A percentile compares a stretch with the other conserved stretches of the same genome.
phyloP scores from a whole-genome alignment of 75 land plant species.

The Adiantum capillusveneris region DNA sequence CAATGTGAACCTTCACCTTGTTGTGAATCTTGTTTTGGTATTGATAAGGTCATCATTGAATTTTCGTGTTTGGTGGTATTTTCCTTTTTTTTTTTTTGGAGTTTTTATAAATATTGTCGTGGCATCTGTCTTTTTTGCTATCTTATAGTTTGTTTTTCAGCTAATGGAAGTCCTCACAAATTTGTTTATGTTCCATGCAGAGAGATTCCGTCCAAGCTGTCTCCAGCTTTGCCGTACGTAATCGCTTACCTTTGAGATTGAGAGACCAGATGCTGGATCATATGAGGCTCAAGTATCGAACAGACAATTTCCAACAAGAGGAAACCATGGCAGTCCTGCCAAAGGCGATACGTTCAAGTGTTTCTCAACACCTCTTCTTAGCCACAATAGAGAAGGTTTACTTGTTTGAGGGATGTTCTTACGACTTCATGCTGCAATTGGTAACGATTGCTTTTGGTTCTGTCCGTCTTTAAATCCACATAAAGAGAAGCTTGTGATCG shows the following conservation, averaged over 20 bases:
- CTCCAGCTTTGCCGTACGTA: slow-evolving; percentile 43
- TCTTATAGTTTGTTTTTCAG: no score
- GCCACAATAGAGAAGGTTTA: slow-evolving; percentile 28
- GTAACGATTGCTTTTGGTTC: slow-evolving; percentile 16
- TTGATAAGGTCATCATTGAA: no score
- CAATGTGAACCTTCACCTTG: no score
- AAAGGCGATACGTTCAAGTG: slow-evolving; percentile 45
- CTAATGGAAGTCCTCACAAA: no score
- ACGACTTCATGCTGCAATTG: slow-evolving; percentile 43
- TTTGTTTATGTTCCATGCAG: slow-evolving; percentile 32
- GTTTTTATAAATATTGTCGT: no score
- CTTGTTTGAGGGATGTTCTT: slow-evolving; percentile 29
- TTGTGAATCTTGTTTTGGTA: no score
- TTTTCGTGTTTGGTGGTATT: no score
- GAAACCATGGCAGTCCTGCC: slow-evolving; percentile 45
- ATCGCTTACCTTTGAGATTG: slow-evolving; percentile 36
- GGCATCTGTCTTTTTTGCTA: no score
- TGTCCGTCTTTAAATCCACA: no score
- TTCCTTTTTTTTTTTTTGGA: no score
- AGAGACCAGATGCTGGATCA: slow-evolving; percentile 59
- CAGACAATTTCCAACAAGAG: slow-evolving; percentile 41
- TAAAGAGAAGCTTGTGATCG: no score
- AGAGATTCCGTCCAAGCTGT: slow-evolving; percentile 61
- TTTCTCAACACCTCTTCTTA: slow-evolving; percentile 36
- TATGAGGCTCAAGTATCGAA: slow-evolving; percentile 43